Evolutionary conservation across 257 asterid species (phyloP), one percentile per base, ranked within the genome.

Genomic region (Gynochthodes officinalis): DNA sequence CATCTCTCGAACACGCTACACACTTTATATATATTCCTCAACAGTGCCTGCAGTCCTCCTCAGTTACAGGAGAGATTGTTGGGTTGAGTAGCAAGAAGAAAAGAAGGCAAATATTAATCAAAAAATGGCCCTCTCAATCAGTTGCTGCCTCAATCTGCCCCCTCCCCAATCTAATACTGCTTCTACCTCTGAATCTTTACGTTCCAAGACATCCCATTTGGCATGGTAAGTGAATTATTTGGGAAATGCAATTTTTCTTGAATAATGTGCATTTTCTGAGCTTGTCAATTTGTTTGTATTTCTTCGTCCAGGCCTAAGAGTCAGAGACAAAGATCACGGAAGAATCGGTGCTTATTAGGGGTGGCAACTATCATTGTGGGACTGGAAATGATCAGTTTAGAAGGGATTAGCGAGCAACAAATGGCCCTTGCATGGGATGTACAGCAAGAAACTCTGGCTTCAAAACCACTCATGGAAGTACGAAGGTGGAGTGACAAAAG

Each of bases 401-500:
- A 39, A 42, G 15, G 53, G 53, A 46, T 43, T 16, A 64, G 53
- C 23, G 16, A 54, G 30, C 73, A 72, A 67, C 49, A 53, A n/a
- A 11, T 30, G 5, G 85, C 88, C 5, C 27, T 74, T 14, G 90
- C 82, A 25, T 69, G 50, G 70, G 89, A 80, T 18, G 19, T 65
- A 23, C 69, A 63, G 79, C 76, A 75, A 25, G 42, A 76, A 28
- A 71, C 42, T n/a, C n/a, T n/a, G n/a, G n/a, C n/a, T n/a, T n/a
- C n/a, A n/a, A n/a, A n/a, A n/a, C n/a, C n/a, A n/a, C n/a, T n/a
- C n/a, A n/a, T n/a, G n/a, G n/a, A n/a, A 12, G 58, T 49, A 21
- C 74, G 69, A 32, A 74, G 86, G 78, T 90, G 95, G 96, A 90
- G 96, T 54, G 96, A 90, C 4, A 80, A 66, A 63, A 82, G 89